These are phyloP conservation scores for Aphanomyces cochlioides DNA, from an alignment of 352 stramenopile genomes.

Conservation along the genomic window DNA sequence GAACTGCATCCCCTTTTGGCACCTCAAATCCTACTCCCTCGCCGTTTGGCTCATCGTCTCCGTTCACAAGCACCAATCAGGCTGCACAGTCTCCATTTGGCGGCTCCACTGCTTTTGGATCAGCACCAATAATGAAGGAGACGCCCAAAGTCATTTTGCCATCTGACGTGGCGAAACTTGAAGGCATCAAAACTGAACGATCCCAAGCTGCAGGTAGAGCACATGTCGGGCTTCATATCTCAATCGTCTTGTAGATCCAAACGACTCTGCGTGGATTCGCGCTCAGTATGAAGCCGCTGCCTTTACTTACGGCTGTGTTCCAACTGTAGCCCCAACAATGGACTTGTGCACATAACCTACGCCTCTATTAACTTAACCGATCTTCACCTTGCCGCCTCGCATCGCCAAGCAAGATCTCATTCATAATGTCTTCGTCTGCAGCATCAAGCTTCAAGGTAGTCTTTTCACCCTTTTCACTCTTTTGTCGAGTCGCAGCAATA, in stretches of 20 bases:
- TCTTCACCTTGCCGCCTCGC: background rate
- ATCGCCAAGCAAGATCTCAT: background rate
- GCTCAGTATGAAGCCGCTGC: conserved; percentile 22
- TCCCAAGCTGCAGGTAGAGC: too few relatives aligned
- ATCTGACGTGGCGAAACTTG: background rate
- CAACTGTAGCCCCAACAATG: conserved; percentile 1
- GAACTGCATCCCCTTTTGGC: background rate
- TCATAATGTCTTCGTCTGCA: conserved; percentile 1
- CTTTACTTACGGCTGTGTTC: conserved; percentile 24
- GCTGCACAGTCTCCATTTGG: background rate
- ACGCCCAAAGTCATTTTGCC: conserved; percentile 1
- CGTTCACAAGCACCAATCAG: too few relatives aligned
- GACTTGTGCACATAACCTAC: conserved; percentile 13
- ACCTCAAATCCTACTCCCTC: background rate
- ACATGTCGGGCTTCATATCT: too few relatives aligned
- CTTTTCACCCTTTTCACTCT: background rate
- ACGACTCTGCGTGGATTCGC: conserved; percentile 6
- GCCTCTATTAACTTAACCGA: background rate
- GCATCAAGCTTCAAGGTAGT: background rate
- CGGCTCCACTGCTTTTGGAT: background rate
- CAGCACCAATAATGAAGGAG: background rate
- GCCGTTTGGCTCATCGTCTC: conserved; percentile 6
- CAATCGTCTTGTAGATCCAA: conserved; percentile 13
- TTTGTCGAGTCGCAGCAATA: background rate
- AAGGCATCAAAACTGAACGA: too few relatives aligned